Base-by-base conservation (phyloP, 257 asterid genomes). In the Solanum sparsipilum region DNA sequence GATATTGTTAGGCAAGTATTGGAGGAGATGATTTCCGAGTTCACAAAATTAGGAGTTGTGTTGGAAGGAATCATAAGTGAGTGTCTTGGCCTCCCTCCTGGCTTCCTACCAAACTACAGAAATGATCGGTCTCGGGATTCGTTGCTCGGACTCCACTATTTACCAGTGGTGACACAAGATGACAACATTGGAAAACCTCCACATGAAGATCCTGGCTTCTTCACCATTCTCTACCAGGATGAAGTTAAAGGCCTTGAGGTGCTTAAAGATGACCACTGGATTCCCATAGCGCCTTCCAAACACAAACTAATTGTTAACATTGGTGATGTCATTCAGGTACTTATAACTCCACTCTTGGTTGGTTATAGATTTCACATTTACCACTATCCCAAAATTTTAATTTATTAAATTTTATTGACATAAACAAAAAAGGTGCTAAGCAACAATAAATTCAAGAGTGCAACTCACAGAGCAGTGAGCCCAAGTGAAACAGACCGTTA, bases 211-310 rank as follows among this genome's bases (percentile, higher is more conserved):
- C 92, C 88, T 20, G 91, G 92, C 39, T 23, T 56, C 83, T 4
- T 94, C 36, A 89, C 94, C 5, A 89, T 94, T 76, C 83, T 93
- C 4, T 71, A 92, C 35, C 94, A 93, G 83, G 96, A 94, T 70
- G 93, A 92, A 84, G 93, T 88, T 6, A 93, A 95, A 72, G 97
- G 95, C 5, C 92, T 94, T 2, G 93, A 93, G 88, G 93, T 92
- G 65, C 68, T 65, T 3, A 90, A 88, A 74, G 84, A 93, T 48
- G 93, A 88, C 3, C 71, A 90, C 11, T 92, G 95, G 95, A 87
- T 91, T 78, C 93, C 94, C 2, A 84, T 91, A 11, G 79, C 82
- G 27, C 93, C 93, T 3, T 67, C 87, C 70, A 87, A 41, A 27
- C 89, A 91, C 82, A 90, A 90, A 34, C 38, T 94, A 6, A 92